Percentiles rank a stretch among this genome's conserved stretches.
phyloP scores from a whole-genome alignment of 2,329 filamentous ascomycete genomes.

The Tolypocladium tundrense region DNA sequence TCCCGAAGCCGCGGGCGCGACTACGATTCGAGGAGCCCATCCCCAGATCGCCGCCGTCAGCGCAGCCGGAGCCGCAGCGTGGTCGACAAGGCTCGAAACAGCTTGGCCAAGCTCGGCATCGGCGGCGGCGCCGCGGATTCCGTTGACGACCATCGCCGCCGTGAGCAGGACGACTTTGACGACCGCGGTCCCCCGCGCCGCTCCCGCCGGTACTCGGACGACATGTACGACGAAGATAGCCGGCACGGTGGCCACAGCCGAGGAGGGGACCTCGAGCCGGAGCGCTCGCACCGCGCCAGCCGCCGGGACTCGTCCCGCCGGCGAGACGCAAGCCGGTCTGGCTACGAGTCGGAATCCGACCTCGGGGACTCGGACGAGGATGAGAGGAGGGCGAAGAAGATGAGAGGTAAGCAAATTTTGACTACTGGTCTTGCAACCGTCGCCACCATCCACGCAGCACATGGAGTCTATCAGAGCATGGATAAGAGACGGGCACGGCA shows the following conservation, averaged over 20 bases:
- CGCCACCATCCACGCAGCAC: slow-evolving; percentile 50
- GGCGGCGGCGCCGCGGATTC: slow-evolving; percentile 33
- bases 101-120: slow-evolving; percentile 51
- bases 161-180: slow-evolving; percentile 35
- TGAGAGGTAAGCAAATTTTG: slow-evolving; percentile 52
- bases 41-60: slow-evolving; percentile 32
- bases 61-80: slow-evolving; percentile 53
- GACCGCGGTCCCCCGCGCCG: slow-evolving; percentile 28
- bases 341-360: slow-evolving; percentile 42
- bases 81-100: slow-evolving; percentile 51
- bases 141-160: slow-evolving; percentile 26
- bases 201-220: slow-evolving; percentile 29
- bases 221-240: slow-evolving; percentile 36
- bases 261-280: slow-evolving; percentile 37
- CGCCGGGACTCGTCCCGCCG: slow-evolving; percentile 23
- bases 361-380: slow-evolving; percentile 49
- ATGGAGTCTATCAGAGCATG: slow-evolving; percentile 49
- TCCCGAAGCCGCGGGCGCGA: slow-evolving; percentile 41
- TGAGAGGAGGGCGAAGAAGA: slow-evolving; percentile 41
- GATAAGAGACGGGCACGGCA: slow-evolving; percentile 43
- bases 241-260: slow-evolving; percentile 23
- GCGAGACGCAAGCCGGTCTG: slow-evolving; percentile 29
- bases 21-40: slow-evolving; percentile 30
- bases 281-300: slow-evolving; percentile 30
- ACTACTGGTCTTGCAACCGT: slow-evolving; percentile 46